Conservation (phyloP, 495 filamentous ascomycete species). For the Tuber magnatum region DNA sequence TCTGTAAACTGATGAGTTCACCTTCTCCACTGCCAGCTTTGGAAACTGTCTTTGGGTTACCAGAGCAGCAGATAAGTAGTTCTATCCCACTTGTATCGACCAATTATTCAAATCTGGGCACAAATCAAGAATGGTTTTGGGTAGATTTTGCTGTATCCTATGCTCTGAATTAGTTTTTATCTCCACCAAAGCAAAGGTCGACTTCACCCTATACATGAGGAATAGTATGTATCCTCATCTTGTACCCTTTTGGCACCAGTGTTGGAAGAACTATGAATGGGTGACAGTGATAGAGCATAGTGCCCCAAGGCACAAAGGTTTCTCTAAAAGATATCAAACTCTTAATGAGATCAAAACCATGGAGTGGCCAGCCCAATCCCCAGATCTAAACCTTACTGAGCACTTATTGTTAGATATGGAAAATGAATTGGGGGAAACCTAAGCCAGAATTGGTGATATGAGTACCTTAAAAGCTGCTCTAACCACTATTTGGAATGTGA, state of each 20-base stretch:
- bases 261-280: too few relatives aligned
- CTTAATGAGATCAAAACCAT: too few relatives aligned
- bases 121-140: conserved; percentile 15
- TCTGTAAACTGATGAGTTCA: conserved; percentile 23
- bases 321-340: too few relatives aligned
- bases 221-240: neutral
- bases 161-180: conserved; percentile 21
- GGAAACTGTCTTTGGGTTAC: conserved; percentile 7
- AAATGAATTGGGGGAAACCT: too few relatives aligned
- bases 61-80: conserved; percentile 6
- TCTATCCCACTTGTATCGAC: conserved; percentile 22
- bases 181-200: conserved; percentile 9
- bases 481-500: neutral
- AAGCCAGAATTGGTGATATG: too few relatives aligned
- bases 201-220: conserved; percentile 11
- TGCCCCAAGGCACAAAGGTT: too few relatives aligned
- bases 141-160: conserved; percentile 14
- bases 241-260: too few relatives aligned
- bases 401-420: too few relatives aligned
- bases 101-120: conserved; percentile 6
- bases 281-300: too few relatives aligned
- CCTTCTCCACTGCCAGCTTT: conserved; percentile 13
- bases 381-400: too few relatives aligned
- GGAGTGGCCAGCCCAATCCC: too few relatives aligned
- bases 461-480: too few relatives aligned